These are phyloP conservation scores for Trichoderma virens DNA, from an alignment of 495 filamentous ascomycete genomes.

Conservation along the genomic window DNA sequence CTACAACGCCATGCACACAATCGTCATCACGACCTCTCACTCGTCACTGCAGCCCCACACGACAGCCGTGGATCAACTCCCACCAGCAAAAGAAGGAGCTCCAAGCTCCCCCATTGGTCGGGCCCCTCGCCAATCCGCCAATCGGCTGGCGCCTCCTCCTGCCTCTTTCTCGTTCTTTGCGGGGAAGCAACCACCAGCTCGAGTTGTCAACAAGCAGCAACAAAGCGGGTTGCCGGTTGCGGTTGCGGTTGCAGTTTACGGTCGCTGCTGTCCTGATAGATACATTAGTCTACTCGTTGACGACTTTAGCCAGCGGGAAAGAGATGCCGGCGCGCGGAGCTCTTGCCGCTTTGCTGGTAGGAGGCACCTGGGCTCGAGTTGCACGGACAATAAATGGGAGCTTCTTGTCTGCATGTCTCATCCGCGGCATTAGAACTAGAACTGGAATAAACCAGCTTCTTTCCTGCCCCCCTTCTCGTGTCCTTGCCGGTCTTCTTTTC, in stretches of 20 bases:
- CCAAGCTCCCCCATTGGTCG: background rate
- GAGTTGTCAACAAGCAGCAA: slow-evolving; percentile 15
- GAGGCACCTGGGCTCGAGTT: no score
- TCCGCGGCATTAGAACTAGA: background rate
- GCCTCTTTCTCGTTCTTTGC: background rate
- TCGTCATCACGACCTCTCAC: background rate
- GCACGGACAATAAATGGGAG: no score
- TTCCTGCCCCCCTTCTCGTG: background rate
- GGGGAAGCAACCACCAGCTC: slow-evolving; percentile 9
- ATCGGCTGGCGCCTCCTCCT: background rate
- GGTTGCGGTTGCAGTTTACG: background rate
- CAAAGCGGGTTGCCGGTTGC: background rate
- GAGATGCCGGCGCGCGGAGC: no score
- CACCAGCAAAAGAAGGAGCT: background rate
- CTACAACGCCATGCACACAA: background rate
- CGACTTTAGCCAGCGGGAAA: no score
- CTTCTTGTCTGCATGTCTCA: background rate
- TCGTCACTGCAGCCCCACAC: no score
- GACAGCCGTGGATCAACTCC: background rate
- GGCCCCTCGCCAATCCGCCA: background rate
- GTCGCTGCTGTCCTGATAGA: no score
- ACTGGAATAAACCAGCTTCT: background rate
- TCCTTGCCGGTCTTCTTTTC: background rate
- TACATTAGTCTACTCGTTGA: no score
- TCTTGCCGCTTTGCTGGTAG: no score